phyloP scores from a whole-genome alignment of 164 flowering plant genomes.

The Echeveria elegans region DNA sequence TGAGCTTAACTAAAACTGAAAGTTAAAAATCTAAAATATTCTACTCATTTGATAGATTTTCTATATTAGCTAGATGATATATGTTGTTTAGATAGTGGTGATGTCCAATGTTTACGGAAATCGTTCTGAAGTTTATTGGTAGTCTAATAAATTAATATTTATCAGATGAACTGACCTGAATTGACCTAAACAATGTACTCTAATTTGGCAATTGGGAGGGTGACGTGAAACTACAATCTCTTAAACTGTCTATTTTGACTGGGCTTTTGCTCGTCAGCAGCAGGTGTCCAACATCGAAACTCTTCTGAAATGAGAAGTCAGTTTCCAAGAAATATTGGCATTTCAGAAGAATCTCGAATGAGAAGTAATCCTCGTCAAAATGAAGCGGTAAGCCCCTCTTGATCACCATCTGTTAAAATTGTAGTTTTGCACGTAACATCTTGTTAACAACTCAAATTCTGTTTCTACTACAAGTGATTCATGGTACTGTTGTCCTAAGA shows the following conservation, averaged over 20 bases:
- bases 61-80: too few species aligned
- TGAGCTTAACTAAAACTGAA: too few species aligned
- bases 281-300: not conserved
- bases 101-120: too few species aligned
- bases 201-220: constrained; percentile 1
- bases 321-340: not conserved
- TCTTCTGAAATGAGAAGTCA: not conserved
- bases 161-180: too few species aligned
- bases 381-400: not conserved
- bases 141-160: too few species aligned
- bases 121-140: too few species aligned
- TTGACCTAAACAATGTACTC: too few species aligned
- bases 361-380: not conserved
- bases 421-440: not conserved
- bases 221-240: not conserved
- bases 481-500: not conserved
- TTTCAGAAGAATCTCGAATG: not conserved
- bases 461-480: not conserved
- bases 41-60: too few species aligned
- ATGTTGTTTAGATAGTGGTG: too few species aligned
- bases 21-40: too few species aligned
- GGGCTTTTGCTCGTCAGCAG: not conserved
- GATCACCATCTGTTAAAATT: not conserved
- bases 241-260: not conserved
- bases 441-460: not conserved